These are phyloP conservation scores for Dendrobium officinale DNA, from an alignment of 106 monocot genomes.

Conservation along the genomic window DNA sequence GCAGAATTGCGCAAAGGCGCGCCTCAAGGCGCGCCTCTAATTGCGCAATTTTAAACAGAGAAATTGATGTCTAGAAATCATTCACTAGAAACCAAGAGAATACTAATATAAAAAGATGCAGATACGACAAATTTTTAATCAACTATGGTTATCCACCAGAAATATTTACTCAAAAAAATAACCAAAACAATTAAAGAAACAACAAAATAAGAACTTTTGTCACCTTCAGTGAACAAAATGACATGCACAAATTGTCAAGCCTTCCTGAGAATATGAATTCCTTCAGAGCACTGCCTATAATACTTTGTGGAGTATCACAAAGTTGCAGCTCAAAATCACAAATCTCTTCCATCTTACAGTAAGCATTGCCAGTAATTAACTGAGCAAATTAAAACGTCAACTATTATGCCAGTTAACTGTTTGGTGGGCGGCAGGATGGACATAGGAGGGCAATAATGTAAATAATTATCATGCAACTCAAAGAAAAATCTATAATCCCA, in stretches of 20 bases:
- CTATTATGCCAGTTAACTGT: neutral
- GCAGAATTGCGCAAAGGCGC: too few relatives aligned
- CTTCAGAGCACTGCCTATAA: constrained; percentile 65
- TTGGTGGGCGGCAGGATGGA: too few relatives aligned
- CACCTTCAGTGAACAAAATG: constrained; percentile 92
- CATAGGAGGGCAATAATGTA: neutral
- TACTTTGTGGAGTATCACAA: constrained; percentile 93
- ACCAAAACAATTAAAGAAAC: neutral
- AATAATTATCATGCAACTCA: neutral
- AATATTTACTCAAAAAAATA: neutral
- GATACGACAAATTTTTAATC: neutral
- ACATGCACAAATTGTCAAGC: constrained; percentile 97
- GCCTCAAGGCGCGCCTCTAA: too few relatives aligned
- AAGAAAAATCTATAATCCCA: neutral
- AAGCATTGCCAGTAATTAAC: constrained; percentile 59
- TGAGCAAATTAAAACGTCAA: constrained; percentile 26
- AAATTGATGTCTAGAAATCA: neutral
- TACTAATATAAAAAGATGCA: neutral
- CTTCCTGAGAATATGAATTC: constrained; percentile 97
- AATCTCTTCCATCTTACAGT: constrained; percentile 65
- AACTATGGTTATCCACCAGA: neutral
- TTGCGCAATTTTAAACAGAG: too few relatives aligned
- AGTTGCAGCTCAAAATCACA: constrained; percentile 97
- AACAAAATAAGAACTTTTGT: neutral
- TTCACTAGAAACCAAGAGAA: neutral